Base-by-base conservation (phyloP, 2,329 filamentous ascomycete species). In the Beauveria bassiana region DNA sequence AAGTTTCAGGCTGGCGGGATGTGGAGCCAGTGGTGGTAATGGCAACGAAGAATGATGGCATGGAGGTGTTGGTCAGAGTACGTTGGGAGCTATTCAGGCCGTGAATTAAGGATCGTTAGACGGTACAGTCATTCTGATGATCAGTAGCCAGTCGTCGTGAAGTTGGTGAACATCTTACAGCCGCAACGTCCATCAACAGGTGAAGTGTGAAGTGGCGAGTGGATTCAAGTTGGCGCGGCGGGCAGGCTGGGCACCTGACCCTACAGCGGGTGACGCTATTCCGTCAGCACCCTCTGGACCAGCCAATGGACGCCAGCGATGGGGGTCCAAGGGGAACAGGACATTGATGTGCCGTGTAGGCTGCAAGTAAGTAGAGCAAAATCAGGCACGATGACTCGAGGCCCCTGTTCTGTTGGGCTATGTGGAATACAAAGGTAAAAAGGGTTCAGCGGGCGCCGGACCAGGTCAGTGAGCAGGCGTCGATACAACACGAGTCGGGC, bases 201-300 rank as follows among this genome's bases (percentile, higher is more conserved):
- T 12, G 34, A 38, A 38, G 31, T 14, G 31, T 34, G 31, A 34
- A 34, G 34, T 38, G 34, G 34, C 34, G 34, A 38, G 12, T 38
- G 4, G 34, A 38, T 38, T 12, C 34, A 16, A 38, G 34, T 14
- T 38, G 12, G 28, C 28, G 42, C 31, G 40, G 28, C 22, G 26
- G 42, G 42, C 26, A 45, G n/a, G 56, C 12, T 28, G 47, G 46
- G 46, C 56, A 59, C 56, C 34, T 59, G 56, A 59, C 46, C 47
- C 24, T 22, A 43, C 46, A 43, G 22, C 47, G 56, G 54, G 56
- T 59, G 56, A 59, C 56, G 56, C 56, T 47, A 59, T 51, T 43
- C 46, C 34, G 46, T 57, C 54, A 57, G 54, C 54, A 22, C 28
- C 42, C n/a, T 28, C 43, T 57, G 43, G 28, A 38, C 54, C 47